Base-by-base conservation (phyloP, 202 grass and related monocot species). In the Bolboschoenoplectus hybrid region DNA sequence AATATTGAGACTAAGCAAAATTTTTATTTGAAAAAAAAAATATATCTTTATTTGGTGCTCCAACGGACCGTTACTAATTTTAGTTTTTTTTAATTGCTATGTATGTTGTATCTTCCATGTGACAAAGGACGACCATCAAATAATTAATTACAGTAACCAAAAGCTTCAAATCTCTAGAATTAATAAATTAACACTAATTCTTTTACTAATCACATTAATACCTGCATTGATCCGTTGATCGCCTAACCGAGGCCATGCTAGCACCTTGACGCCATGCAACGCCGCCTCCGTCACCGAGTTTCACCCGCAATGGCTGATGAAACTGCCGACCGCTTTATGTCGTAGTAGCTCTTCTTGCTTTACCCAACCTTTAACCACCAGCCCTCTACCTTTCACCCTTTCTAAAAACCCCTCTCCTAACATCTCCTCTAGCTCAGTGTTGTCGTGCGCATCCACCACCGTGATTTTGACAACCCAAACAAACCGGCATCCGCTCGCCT, bases 301-400 rank as follows among this genome's bases (percentile, higher is more conserved):
- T 91, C 95, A 94, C 0, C 95, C 92, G 46, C 95, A 93, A 77
- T 97, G 94, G 89, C 92, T 97, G 3, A 97, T 2, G 50, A 94
- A 97, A 14, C 90, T 80, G 9, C 79, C 88, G 13, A 97, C 75
- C 0, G 90, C 51, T 8, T 66, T 66, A 63, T 91, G 87, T 19
- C 52, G 10, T 67, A 97, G 51, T 10, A 97, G 74, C 87, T 86
- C 87, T 7, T 88, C 94, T 41, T 94, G 94, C 55, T 94, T 89
- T 47, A 97, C 89, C 94, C 92, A 97, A 0, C 69, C 68, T 40
- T 92, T 94, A 60, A 89, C 84, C 55, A 97, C 86, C 39, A 91
- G 2, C 1, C 73, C 90, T 9, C 86, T 88, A 16, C 84, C 87
- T 0, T 66, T 32, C 61, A 92, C 91, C 11, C 86, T 91, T 34